Evolutionary conservation across 2,329 filamentous ascomycete species (phyloP).

Genomic region (Colletotrichum aenigma): DNA sequence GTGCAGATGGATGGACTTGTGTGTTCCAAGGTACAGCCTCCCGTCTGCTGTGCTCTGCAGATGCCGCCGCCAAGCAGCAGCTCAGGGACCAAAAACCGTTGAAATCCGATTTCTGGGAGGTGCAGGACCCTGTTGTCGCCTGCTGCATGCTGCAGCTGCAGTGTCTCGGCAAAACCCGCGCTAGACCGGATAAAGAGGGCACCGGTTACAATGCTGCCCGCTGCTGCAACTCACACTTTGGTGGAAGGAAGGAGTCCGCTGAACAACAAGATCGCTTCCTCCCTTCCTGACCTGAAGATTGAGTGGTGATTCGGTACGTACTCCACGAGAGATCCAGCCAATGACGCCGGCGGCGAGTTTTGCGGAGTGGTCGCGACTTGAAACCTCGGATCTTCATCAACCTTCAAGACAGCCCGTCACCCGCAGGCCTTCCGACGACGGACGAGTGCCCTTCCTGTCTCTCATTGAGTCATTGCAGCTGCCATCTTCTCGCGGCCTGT

Average conservation of each 20-base stretch:
- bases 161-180: neutral
- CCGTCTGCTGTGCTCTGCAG: neutral
- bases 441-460: neutral
- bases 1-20: neutral
- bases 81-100: neutral
- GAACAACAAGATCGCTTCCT: neutral
- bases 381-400: conserved; percentile 14
- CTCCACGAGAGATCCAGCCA: fast-evolving
- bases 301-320: neutral
- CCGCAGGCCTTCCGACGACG: conserved; percentile 1
- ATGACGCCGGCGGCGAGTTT: neutral
- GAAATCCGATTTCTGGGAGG: neutral
- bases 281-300: neutral
- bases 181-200: conserved; percentile 1
- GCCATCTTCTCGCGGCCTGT: neutral
- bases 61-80: neutral
- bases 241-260: neutral
- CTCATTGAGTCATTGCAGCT: conserved; percentile 2
- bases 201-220: neutral
- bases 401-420: neutral
- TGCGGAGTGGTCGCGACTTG: neutral
- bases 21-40: neutral
- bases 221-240: neutral
- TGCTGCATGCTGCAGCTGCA: neutral
- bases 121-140: neutral